A percentile compares a stretch with the other conserved stretches of the same genome.
These are phyloP conservation scores for Blechomonas ayalai DNA, from an alignment of 208 protist genomes.

Conservation along the genomic window DNA sequence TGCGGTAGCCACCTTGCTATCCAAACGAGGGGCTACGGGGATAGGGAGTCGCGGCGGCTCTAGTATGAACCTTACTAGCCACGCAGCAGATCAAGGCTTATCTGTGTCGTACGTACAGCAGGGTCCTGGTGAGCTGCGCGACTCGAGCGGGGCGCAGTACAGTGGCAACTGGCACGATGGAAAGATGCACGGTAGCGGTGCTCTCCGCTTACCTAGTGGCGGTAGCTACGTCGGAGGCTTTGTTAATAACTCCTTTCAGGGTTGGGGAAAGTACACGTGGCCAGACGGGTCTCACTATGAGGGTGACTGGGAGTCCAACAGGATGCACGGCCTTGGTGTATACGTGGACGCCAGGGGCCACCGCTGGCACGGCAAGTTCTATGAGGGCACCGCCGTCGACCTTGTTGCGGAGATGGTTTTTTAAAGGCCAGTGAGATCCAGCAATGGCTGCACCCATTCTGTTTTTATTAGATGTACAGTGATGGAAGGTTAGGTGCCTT, in stretches of 20 bases:
- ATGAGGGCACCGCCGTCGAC: conserved; percentile 28
- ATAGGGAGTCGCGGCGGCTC: conserved; percentile 7
- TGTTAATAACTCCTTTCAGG: conserved; percentile 49
- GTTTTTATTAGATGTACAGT: conserved; percentile 1
- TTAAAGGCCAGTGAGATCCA: conserved; percentile 5
- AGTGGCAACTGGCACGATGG: conserved; percentile 82
- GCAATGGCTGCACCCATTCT: too few species aligned
- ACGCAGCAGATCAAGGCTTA: background rate
- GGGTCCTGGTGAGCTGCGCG: conserved; percentile 32
- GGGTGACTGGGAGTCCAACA: conserved; percentile 68
- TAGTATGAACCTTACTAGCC: background rate
- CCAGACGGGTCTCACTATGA: conserved; percentile 84
- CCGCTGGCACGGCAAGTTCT: conserved; percentile 77
- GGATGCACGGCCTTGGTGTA: conserved; percentile 81
- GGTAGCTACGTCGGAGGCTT: conserved; percentile 50
- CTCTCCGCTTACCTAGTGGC: conserved; percentile 49
- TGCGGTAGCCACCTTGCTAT: too few species aligned
- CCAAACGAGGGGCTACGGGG: too few species aligned
- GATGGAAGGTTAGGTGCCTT: too few species aligned
- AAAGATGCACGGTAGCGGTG: conserved; percentile 49
- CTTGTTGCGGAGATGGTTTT: conserved; percentile 51
- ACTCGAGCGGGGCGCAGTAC: conserved; percentile 62
- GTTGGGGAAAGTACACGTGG: conserved; percentile 74
- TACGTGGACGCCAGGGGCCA: conserved; percentile 61
- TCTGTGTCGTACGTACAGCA: conserved; percentile 15